phyloP scores from a whole-genome alignment of 495 filamentous ascomycete genomes.

The Oidiodendron maius region DNA sequence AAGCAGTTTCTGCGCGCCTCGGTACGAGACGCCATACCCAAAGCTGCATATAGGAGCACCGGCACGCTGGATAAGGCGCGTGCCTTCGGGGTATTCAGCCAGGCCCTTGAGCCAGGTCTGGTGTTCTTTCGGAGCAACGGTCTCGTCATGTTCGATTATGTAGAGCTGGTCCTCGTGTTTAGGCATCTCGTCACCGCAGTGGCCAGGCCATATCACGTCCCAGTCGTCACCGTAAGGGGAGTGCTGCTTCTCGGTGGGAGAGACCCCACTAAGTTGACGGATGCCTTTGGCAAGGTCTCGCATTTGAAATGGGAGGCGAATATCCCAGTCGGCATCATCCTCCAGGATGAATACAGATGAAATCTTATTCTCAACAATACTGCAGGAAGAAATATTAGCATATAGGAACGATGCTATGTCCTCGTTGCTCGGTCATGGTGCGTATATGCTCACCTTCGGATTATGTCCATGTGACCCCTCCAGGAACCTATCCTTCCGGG shows the following conservation, averaged over 20 bases:
- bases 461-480: conserved; percentile 32
- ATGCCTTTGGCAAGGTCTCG: conserved; percentile 22
- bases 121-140: conserved; percentile 21
- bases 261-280: conserved; percentile 18
- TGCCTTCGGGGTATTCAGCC: conserved; percentile 29
- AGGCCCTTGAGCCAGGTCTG: conserved; percentile 4
- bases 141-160: conserved; percentile 24
- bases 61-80: conserved; percentile 40
- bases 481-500: conserved; percentile 28
- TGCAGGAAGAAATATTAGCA: conserved; percentile 2
- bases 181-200: conserved; percentile 30
- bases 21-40: conserved; percentile 48
- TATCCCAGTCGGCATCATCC: conserved; percentile 44
- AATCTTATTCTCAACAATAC: conserved; percentile 34
- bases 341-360: conserved; percentile 39
- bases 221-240: conserved; percentile 54
- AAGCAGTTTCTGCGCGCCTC: conserved; percentile 48
- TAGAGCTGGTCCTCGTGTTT: conserved; percentile 19
- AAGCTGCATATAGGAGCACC: conserved; percentile 43
- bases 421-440: background rate
- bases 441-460: conserved; percentile 26
- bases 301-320: conserved; percentile 33
- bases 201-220: conserved; percentile 52
- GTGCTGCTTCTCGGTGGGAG: conserved; percentile 4
- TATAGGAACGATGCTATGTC: background rate